Evolutionary conservation across 2,329 filamentous ascomycete genomes (phyloP).

Genomic region (Colletotrichum cordylinicola): DNA sequence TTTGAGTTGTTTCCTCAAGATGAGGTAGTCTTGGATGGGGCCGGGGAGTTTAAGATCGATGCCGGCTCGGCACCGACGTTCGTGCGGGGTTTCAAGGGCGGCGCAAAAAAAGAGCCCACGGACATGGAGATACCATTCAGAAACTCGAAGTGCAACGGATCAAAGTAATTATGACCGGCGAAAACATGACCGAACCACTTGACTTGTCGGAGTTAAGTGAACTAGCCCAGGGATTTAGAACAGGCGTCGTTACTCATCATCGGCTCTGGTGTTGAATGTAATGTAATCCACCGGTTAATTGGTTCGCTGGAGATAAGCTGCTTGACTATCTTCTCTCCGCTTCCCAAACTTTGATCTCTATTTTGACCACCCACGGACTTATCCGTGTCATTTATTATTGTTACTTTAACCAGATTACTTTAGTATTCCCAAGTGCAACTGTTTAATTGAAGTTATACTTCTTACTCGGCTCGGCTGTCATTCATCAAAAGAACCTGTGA

Average conservation of each 20-base stretch:
- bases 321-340: not conserved
- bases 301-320: not conserved
- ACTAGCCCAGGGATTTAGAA: not conserved
- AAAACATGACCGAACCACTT: not conserved
- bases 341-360: not conserved
- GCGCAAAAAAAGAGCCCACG: not conserved
- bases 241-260: not conserved
- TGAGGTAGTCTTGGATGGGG: not conserved
- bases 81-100: not conserved
- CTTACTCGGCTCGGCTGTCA: not conserved
- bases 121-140: not conserved
- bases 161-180: not conserved
- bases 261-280: not conserved
- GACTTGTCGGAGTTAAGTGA: not conserved
- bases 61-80: not conserved
- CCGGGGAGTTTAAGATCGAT: not conserved
- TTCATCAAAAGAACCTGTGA: not conserved
- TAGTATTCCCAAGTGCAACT: not conserved
- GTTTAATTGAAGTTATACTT: rapidly evolving
- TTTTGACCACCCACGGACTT: not conserved
- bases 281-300: not conserved
- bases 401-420: not conserved
- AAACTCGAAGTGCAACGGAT: not conserved
- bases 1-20: not conserved
- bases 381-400: not conserved